Evolutionary conservation across 2,329 filamentous ascomycete genomes (phyloP).

Genomic region (Colletotrichum lindemuthianum): DNA sequence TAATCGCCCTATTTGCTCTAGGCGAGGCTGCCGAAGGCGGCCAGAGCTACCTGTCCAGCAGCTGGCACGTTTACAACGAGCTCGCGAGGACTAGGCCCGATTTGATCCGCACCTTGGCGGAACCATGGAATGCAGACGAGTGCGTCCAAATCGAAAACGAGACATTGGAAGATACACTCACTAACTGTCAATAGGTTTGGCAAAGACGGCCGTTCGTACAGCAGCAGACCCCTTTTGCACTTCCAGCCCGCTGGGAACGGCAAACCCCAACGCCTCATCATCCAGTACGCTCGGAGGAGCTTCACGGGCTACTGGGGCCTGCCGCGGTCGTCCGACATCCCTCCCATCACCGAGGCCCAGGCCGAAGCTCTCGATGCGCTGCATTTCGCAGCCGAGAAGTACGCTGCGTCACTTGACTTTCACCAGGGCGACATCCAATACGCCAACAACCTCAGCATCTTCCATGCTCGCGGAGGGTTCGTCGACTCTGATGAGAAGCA

Average conservation of each 20-base stretch:
- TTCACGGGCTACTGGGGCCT: conserved; percentile 68
- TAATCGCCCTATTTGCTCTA: conserved; percentile 67
- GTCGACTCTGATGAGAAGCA: conserved; percentile 53
- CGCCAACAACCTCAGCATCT: conserved; percentile 64
- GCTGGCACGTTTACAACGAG: conserved; percentile 71
- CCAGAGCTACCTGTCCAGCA: conserved; percentile 66
- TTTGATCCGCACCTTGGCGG: conserved; percentile 64
- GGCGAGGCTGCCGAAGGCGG: conserved; percentile 63
- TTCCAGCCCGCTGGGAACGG: conserved; percentile 59
- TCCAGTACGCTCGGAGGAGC: conserved; percentile 68
- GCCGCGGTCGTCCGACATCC: conserved; percentile 63
- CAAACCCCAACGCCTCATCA: conserved; percentile 62
- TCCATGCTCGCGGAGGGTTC: conserved; percentile 64
- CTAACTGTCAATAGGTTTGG: conserved; percentile 55
- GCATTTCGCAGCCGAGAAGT: conserved; percentile 59
- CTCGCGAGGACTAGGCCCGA: conserved; percentile 67
- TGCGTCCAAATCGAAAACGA: conserved; percentile 37
- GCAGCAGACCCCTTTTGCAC: conserved; percentile 63
- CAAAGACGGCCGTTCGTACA: conserved; percentile 56
- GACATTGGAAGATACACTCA: background rate
- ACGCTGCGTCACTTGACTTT: conserved; percentile 56
- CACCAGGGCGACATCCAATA: conserved; percentile 64
- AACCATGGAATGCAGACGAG: conserved; percentile 60
- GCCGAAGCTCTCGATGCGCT: conserved; percentile 63
- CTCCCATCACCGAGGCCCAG: conserved; percentile 64